Base-by-base conservation (phyloP, 106 monocot genomes). In the Allium cepa region DNA sequence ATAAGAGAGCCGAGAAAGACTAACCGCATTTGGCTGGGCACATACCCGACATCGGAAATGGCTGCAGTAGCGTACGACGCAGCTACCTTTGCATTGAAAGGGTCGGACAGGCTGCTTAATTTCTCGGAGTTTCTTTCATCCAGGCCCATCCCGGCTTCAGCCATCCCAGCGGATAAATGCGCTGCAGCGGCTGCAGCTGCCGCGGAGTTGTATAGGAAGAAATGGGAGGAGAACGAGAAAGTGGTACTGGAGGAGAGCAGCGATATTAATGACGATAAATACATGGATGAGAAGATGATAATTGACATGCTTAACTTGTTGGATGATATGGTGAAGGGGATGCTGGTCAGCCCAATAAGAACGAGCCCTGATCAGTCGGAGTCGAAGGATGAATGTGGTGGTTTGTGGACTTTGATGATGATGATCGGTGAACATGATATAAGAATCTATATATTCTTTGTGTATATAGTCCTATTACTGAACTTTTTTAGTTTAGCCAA, bases 331-430 rank as follows among this genome's bases (percentile, higher is more conserved):
- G 94, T 90, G 46, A 85, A 87, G 63, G 94, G 87, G 65, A 95
- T 95, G 94, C 83, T 95, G 60, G 74, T 95, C 83, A 91, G 88
- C 58, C 94, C 91, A 3, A 90, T 91, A n/a, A 83, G 88, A 73
- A 60, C 85, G 72, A 83, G 78, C 69, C 81, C 77, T 9, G 17
- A 56, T 1, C 49, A 47, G 8, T 78, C 79, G 16, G 79, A 87
- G 18, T 64, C 50, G 2, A 83, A 84, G 0, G 84, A 78, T 8
- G 80, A 73, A n/a, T 77, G 75, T 62, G 84, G 56, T 69, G 80
- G 69, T 73, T 72, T 91, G 8, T 95, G 88, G 88, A 81, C 65
- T 18, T 88, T 69, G 74, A 75, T 45, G 36, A 36, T 4, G 3
- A 36, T 36, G 36, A 36, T 36, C 36, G 4, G 36, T 36, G 36